Percentiles rank a stretch among this genome's conserved stretches.
These are phyloP conservation scores for Yarrowia sp. DNA, from an alignment of 805 yeast genomes.

Conservation along the genomic window DNA sequence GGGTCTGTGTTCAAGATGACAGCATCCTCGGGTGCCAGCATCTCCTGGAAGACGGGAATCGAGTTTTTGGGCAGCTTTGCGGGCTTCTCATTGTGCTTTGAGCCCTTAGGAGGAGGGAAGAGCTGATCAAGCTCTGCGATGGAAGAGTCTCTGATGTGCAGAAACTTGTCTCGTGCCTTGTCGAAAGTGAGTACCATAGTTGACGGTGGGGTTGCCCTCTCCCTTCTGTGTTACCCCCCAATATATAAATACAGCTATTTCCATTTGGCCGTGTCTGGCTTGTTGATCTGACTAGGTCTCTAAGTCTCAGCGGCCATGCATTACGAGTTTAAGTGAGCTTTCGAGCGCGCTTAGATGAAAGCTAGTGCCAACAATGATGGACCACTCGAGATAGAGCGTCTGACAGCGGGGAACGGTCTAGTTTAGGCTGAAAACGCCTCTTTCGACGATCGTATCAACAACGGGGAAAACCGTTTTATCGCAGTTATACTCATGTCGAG, in stretches of 20 bases:
- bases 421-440: background rate
- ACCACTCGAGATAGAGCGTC: background rate
- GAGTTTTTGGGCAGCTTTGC: constrained; percentile 41
- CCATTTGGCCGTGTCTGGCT: background rate
- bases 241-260: background rate
- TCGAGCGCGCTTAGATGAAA: constrained; percentile 24
- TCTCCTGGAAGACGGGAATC: constrained; percentile 41
- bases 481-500: no score
- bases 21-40: constrained; percentile 40
- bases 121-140: constrained; percentile 40
- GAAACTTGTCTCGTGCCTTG: constrained; percentile 7
- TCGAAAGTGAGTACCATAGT: constrained; percentile 26
- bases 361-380: background rate
- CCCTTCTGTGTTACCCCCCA: background rate
- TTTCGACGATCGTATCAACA: no score
- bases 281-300: constrained; percentile 18
- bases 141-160: constrained; percentile 42
- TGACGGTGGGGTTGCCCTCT: background rate
- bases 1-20: constrained; percentile 45
- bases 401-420: constrained; percentile 4
- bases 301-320: constrained; percentile 28
- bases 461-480: no score
- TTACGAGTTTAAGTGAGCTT: background rate
- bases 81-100: constrained; percentile 41
- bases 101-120: constrained; percentile 43